These are phyloP conservation scores for Beauveria asiatica DNA, from an alignment of 2,329 filamentous ascomycete species.

Conservation along the genomic window DNA sequence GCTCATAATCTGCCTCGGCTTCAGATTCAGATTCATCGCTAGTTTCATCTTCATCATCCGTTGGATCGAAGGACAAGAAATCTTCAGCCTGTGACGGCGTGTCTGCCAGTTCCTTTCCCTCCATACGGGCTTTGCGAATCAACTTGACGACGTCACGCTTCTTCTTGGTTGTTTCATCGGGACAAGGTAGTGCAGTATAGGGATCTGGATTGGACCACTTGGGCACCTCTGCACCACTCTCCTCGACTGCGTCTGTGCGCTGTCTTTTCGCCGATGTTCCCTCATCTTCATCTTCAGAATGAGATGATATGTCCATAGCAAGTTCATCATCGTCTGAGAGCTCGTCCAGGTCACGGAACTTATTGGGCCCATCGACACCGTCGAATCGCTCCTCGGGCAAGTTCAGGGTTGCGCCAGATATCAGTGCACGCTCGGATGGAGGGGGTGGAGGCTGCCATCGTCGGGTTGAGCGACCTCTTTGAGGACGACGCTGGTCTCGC, in stretches of 20 bases:
- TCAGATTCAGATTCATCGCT: slow-evolving; percentile 12
- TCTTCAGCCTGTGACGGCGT: slow-evolving; percentile 59
- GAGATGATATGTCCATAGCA: slow-evolving; percentile 52
- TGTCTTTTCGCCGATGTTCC: slow-evolving; percentile 32
- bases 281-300: slow-evolving; percentile 21
- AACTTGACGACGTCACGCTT: slow-evolving; percentile 82
- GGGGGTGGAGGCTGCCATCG: slow-evolving; percentile 31
- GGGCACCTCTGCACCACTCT: slow-evolving; percentile 43
- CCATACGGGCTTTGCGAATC: slow-evolving; percentile 80
- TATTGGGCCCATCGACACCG: slow-evolving; percentile 36
- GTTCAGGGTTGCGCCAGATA: slow-evolving; percentile 34
- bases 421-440: slow-evolving; percentile 40
- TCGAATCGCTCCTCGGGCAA: slow-evolving; percentile 38
- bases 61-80: slow-evolving; percentile 79
- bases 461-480: slow-evolving; percentile 18
- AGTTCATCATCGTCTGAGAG: slow-evolving; percentile 56
- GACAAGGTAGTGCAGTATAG: slow-evolving; percentile 78
- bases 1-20: slow-evolving; percentile 14
- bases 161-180: slow-evolving; percentile 63
- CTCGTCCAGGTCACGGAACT: slow-evolving; percentile 47
- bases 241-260: slow-evolving; percentile 19
- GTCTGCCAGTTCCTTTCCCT: slow-evolving; percentile 38
- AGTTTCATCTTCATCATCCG: slow-evolving; percentile 42
- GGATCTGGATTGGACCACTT: slow-evolving; percentile 97
- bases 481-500: slow-evolving; percentile 18